phyloP scores from a whole-genome alignment of 1,284 basidiomycete species.

The Puccinia coronata region DNA sequence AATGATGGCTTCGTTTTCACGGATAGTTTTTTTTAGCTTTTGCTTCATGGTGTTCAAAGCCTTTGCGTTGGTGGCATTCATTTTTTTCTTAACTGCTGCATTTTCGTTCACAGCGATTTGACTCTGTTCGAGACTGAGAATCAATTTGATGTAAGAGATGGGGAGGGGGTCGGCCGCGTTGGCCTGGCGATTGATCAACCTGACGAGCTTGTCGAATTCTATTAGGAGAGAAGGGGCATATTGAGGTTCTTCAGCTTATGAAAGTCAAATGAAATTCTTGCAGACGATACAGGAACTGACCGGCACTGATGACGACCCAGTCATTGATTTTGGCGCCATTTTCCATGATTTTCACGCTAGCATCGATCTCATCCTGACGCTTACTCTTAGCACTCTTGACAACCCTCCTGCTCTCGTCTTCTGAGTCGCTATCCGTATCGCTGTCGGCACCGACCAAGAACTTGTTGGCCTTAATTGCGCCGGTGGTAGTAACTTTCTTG shows the following conservation, averaged over 20 bases:
- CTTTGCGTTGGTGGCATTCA: slow-evolving; percentile 91
- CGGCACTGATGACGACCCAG: slow-evolving; percentile 88
- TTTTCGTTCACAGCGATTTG: slow-evolving; percentile 75
- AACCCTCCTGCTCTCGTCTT: slow-evolving; percentile 70
- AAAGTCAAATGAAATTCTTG: not conserved
- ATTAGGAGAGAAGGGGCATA: slow-evolving; percentile 48
- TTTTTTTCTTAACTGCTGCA: slow-evolving; percentile 88
- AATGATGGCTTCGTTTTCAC: slow-evolving; percentile 83
- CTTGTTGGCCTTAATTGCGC: slow-evolving; percentile 61
- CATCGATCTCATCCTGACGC: slow-evolving; percentile 82
- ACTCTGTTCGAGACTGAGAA: slow-evolving; percentile 75
- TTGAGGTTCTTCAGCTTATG: not conserved
- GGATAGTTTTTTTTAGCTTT: slow-evolving; percentile 85
- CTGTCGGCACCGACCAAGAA: slow-evolving; percentile 63
- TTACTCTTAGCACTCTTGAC: slow-evolving; percentile 85
- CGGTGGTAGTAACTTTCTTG: slow-evolving; percentile 59
- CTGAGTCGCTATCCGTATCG: slow-evolving; percentile 68
- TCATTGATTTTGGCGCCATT: slow-evolving; percentile 95
- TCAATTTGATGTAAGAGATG: slow-evolving; percentile 77
- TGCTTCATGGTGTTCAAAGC: slow-evolving; percentile 96
- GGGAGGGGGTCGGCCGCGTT: slow-evolving; percentile 79
- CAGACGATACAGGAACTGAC: slow-evolving; percentile 61
- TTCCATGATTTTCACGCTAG: slow-evolving; percentile 83
- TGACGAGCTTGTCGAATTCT: slow-evolving; percentile 95
- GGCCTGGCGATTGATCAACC: slow-evolving; percentile 80